Evolutionary conservation across 1,284 basidiomycete genomes (phyloP), one percentile per base, ranked within the genome.

Genomic region (Cerioporus squamosus): DNA sequence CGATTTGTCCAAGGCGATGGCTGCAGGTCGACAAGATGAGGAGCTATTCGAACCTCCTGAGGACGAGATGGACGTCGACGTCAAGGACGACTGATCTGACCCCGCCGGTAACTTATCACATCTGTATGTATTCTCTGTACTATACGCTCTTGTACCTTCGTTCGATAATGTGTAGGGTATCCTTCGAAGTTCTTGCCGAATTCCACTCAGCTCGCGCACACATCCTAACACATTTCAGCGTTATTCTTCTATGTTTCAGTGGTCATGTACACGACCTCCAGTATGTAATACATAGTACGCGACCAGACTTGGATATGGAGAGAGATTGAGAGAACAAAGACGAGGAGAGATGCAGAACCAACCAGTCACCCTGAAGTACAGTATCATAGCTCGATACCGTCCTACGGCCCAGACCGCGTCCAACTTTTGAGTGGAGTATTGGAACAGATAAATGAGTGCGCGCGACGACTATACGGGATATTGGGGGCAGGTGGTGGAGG

Each of bases 241-340:
- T 59, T 61, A 61, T 70, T 69, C 60, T 66, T 79, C 76, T 79
- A 77, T 77, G 55, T 58, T 69, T 70, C 59, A 66, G 64, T 56
- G 74, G 70, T 67, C 66, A 73, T 72, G 71, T 70, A 72, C 72
- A 74, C 71, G 76, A 74, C 75, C 75, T 74, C 72, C 72, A 62
- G 61, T 70, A 74, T 68, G 67, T 75, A 75, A 60, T 70, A 74
- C 77, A 69, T 77, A 75, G 74, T 73, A 71, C 60, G 69, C 71
- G 69, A 64, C 65, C 70, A 63, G 65, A 70, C 68, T 48, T 62
- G 66, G 63, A 69, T 65, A 67, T 29, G 26, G 67, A 69, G 44
- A n/a, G n/a, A 72, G 68, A 68, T 36, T 66, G 66, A 68, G 39
- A 75, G 66, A 68, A 67, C 53, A 62, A 50, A 55, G 58, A n/a